Percentiles rank a stretch among this genome's conserved stretches.
phyloP scores from a whole-genome alignment of 495 filamentous ascomycete genomes.

The Neurospora tetraspora region DNA sequence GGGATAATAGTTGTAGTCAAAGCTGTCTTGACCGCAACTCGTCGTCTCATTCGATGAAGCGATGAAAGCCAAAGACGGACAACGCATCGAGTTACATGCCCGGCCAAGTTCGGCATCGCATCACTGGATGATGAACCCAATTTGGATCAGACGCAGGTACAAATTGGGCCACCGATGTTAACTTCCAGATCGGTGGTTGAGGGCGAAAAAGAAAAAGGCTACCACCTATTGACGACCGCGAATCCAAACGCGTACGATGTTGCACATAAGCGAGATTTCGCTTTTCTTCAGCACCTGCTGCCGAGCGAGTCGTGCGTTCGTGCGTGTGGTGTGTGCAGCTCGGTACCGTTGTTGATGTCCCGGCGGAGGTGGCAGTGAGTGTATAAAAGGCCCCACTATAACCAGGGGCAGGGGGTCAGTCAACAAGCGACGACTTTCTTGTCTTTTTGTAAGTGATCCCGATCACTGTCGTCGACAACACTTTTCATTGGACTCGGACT shows the following conservation, averaged over 20 bases:
- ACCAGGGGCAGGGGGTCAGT: not conserved
- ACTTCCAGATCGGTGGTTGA: not conserved
- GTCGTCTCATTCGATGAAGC: not conserved
- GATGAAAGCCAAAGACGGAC: not conserved
- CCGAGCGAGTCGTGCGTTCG: too few species aligned
- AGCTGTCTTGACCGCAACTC: too few species aligned
- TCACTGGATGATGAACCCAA: not conserved
- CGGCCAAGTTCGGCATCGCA: too few species aligned
- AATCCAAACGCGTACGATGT: not conserved
- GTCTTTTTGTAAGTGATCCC: not conserved
- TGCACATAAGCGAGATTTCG: not conserved
- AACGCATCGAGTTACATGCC: not conserved
- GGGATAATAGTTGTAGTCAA: not conserved
- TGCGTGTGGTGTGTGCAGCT: not conserved
- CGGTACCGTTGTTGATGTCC: not conserved
- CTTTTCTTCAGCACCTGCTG: not conserved
- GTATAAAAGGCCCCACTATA: not conserved
- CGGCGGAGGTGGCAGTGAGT: not conserved
- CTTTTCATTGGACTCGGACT: not conserved
- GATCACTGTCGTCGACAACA: not conserved
- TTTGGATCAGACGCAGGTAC: slow-evolving; percentile 10
- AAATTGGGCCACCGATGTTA: not conserved
- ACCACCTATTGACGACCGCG: not conserved
- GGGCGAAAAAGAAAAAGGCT: not conserved
- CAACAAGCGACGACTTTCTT: not conserved